These are phyloP conservation scores for Rugonectria rugulosa DNA, from an alignment of 2,329 filamentous ascomycete genomes.

Conservation along the genomic window DNA sequence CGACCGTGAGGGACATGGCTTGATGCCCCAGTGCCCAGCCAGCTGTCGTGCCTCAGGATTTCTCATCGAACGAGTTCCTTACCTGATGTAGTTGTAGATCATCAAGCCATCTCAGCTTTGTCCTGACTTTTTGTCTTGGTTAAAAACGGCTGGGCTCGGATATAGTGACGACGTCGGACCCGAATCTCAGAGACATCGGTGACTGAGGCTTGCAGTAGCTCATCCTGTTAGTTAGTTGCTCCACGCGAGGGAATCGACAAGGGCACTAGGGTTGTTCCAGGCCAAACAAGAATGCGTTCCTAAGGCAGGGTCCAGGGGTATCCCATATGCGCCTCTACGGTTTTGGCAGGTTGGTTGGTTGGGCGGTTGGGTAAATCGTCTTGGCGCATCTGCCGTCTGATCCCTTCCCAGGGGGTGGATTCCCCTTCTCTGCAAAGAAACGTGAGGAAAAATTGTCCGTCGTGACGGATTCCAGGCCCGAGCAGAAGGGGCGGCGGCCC, in stretches of 20 bases:
- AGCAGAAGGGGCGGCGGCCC: neutral
- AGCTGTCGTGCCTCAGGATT: no score
- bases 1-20: neutral
- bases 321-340: no score
- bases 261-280: neutral
- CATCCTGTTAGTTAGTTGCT: neutral
- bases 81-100: no score
- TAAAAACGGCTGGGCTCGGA: neutral
- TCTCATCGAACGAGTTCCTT: no score
- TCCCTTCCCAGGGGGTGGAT: no score
- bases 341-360: no score
- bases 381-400: no score
- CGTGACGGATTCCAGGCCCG: neutral
- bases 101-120: no score
- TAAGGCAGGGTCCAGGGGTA: no score
- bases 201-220: slow-evolving; percentile 1
- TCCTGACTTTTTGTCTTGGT: no score
- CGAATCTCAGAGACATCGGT: neutral
- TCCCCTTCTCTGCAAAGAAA: neutral
- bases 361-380: no score
- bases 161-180: neutral
- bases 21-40: no score
- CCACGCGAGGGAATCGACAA: neutral
- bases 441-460: neutral
- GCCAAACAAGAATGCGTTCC: neutral